Conservation (phyloP, 2,329 filamentous ascomycete genomes). For the Diaporthe sp. region DNA sequence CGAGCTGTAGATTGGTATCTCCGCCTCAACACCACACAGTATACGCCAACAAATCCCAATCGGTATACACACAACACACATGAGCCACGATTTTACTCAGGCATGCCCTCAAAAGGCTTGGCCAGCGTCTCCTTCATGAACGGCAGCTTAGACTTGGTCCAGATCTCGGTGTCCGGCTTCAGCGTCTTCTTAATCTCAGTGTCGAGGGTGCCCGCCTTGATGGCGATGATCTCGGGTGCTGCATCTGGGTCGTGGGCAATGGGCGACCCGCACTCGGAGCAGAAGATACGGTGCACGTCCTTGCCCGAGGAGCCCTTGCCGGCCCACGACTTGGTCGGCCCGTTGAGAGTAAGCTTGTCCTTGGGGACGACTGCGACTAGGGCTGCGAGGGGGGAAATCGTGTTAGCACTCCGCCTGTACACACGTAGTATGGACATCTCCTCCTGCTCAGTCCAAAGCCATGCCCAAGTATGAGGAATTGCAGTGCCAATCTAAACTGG, state of each 20-base stretch:
- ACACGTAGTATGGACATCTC: no score
- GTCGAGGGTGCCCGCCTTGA: constrained; percentile 77
- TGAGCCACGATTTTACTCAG: constrained; percentile 57
- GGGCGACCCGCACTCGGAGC: constrained; percentile 77
- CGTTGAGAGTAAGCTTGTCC: constrained; percentile 73
- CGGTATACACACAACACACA: neutral
- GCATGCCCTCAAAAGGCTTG: constrained; percentile 76
- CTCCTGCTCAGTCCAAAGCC: neutral
- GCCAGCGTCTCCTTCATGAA: constrained; percentile 77
- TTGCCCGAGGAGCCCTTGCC: constrained; percentile 73
- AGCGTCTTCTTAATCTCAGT: constrained; percentile 76
- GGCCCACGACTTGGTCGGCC: constrained; percentile 75
- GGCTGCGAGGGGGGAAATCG: constrained; percentile 56
- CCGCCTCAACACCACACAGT: neutral
- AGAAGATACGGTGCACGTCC: constrained; percentile 77
- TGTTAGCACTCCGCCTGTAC: neutral
- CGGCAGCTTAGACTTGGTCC: constrained; percentile 77
- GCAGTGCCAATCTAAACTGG: neutral
- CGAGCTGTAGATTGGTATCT: constrained; percentile 30
- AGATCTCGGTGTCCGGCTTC: constrained; percentile 80
- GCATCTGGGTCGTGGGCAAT: constrained; percentile 79
- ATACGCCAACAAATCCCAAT: neutral
- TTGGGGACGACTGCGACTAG: constrained; percentile 77
- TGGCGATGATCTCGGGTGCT: constrained; percentile 78
- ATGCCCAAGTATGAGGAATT: neutral